Base-by-base conservation (phyloP, 2,329 filamentous ascomycete species). In the Aspergillus tamarii region DNA sequence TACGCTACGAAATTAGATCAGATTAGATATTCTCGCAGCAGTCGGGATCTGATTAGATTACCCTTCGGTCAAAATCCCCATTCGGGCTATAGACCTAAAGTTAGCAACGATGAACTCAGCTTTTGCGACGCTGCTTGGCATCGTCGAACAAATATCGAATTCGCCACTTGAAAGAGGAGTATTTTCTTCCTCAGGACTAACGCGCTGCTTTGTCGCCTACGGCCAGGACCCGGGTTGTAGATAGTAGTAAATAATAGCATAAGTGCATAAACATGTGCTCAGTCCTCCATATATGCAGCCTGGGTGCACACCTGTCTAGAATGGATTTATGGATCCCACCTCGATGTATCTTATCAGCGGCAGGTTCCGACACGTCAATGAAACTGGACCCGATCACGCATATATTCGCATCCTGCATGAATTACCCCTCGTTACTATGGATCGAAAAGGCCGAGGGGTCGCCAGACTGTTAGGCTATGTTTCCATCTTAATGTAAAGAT, bases 41-140 rank as follows among this genome's bases (percentile, higher is more conserved):
- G 28, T 19, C 19, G 26, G 62, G 62, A 69, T 69, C 68, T 62
- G 67, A 69, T 69, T 69, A 69, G 61, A 63, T 63, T 36, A 11
- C 28, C 34, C 36, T 30, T n/a, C 39, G 39, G 39, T n/a, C 28
- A 32, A 26, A 14, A 1, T 28, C n/a, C 21, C 10, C 21, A 10
- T 28, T n/a, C 39, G 39, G 39, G 16, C 39, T 57, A 23, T 26
- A 30, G 32, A 39, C 32, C 19, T 19, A 43, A 43, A 19, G 41
- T 36, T 8, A 16, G 34, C 14, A 36, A 36, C 14, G 5, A 16
- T 36, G 14, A 16, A 14, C 34, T 16, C 34, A 12, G 12, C 19
- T 41, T n/a, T 9, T 41, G 19, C 39, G 39, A 41, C 39, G 39
- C 19, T 41, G 16, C 19, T 41, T 0, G 7, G 7, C 39, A 9